Percentiles rank a stretch among this genome's conserved stretches.
phyloP scores from a whole-genome alignment of 2,329 filamentous ascomycete genomes.

The Venturia asperata region DNA sequence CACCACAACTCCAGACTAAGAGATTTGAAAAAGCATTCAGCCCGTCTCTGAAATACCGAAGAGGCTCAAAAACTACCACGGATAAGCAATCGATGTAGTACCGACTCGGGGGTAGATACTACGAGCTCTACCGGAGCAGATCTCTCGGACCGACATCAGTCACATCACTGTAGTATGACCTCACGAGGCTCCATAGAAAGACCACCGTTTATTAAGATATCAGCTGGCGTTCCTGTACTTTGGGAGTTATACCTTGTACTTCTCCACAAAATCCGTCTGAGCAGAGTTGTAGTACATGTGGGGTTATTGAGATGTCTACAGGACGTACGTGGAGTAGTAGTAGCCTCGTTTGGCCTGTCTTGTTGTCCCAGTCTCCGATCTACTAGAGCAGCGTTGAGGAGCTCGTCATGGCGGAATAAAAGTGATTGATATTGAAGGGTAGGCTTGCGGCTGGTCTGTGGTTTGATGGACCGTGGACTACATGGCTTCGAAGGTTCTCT shows the following conservation, averaged over 20 bases:
- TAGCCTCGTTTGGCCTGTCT: background rate
- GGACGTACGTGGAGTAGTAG: too few relatives aligned
- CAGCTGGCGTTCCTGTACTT: background rate
- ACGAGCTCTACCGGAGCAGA: background rate
- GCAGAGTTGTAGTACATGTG: too few relatives aligned
- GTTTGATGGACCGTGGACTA: background rate
- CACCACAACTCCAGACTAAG: too few relatives aligned
- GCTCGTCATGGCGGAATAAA: background rate
- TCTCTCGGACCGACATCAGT: slow-evolving; percentile 3
- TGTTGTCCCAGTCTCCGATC: background rate
- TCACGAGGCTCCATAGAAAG: slow-evolving; percentile 3
- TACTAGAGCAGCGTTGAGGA: background rate
- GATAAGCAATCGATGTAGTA: too few relatives aligned
- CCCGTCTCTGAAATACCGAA: too few relatives aligned
- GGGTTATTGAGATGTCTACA: background rate
- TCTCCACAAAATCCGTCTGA: background rate
- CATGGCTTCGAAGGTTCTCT: too few relatives aligned
- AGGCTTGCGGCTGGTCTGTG: slow-evolving; percentile 2
- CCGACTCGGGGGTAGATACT: too few relatives aligned
- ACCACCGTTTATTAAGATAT: background rate
- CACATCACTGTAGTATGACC: background rate
- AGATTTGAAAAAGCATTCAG: too few relatives aligned
- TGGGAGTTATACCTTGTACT: background rate
- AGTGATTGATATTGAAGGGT: background rate
- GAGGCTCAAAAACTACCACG: too few relatives aligned